These are phyloP conservation scores for Hippophae tibetana DNA, from an alignment of 306 rosid species.

Conservation along the genomic window DNA sequence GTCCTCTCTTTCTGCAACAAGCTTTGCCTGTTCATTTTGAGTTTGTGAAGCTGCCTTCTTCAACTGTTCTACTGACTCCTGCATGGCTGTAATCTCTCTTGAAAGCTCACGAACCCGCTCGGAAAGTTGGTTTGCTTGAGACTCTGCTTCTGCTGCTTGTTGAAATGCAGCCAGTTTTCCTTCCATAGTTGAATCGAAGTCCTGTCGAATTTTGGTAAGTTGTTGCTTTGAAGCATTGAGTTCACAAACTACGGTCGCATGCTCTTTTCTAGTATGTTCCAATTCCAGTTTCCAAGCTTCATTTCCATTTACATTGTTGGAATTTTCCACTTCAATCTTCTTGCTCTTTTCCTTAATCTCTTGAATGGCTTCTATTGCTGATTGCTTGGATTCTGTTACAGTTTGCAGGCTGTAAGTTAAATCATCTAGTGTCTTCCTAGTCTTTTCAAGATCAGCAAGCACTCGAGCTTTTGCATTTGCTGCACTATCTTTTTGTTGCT, in stretches of 20 bases:
- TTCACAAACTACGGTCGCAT: slow-evolving; percentile 30
- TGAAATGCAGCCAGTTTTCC: slow-evolving; percentile 60
- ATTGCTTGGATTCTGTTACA: slow-evolving; percentile 44
- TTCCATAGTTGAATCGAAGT: slow-evolving; percentile 71
- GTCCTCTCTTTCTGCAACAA: slow-evolving; percentile 33
- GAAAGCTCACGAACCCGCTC: slow-evolving; percentile 49
- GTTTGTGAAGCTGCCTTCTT: slow-evolving; percentile 36
- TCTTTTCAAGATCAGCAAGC: slow-evolving; percentile 53
- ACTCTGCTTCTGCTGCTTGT: slow-evolving; percentile 69
- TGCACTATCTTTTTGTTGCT: slow-evolving; percentile 37
- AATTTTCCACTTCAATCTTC: slow-evolving; percentile 33
- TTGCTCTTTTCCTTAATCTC: slow-evolving; percentile 31
- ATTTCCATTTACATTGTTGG: slow-evolving; percentile 29
- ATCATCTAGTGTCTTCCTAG: slow-evolving; percentile 39
- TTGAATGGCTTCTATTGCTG: slow-evolving; percentile 52
- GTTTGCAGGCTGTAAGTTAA: slow-evolving; percentile 39
- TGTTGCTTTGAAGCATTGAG: slow-evolving; percentile 73
- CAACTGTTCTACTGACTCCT: slow-evolving; percentile 41
- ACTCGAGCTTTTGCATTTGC: slow-evolving; percentile 39
- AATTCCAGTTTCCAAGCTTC: slow-evolving; percentile 58
- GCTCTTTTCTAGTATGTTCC: slow-evolving; percentile 47
- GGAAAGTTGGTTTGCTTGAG: slow-evolving; percentile 40
- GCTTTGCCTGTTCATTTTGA: slow-evolving; percentile 38
- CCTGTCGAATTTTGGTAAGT: slow-evolving; percentile 65
- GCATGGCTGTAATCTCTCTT: slow-evolving; percentile 41